Evolutionary conservation across 2,329 filamentous ascomycete species (phyloP).

Genomic region (Diaporthe australafricana): DNA sequence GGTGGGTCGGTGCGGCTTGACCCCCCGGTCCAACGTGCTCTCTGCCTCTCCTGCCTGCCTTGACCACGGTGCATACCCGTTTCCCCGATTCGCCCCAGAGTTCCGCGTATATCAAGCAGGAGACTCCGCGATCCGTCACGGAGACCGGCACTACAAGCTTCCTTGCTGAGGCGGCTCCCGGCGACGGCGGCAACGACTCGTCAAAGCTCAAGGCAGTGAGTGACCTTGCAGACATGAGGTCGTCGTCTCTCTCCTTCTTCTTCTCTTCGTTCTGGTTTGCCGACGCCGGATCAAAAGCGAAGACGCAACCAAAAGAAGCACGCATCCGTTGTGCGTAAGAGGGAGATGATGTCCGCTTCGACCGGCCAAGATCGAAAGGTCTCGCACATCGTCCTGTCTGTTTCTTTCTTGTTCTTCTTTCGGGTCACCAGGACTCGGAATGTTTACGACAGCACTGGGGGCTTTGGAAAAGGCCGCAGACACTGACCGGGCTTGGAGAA

Average conservation of each 20-base stretch:
- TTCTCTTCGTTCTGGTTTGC: too few species aligned
- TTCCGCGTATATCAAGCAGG: conserved; percentile 11
- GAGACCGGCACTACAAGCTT: conserved; percentile 18
- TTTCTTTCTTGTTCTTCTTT: too few species aligned
- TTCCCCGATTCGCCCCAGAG: conserved; percentile 31
- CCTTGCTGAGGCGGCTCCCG: conserved; percentile 40
- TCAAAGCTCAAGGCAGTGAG: conserved; percentile 72
- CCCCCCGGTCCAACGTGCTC: neutral
- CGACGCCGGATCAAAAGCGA: conserved; percentile 77
- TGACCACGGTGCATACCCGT: conserved; percentile 11
- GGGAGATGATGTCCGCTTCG: conserved; percentile 72
- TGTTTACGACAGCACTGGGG: conserved; percentile 68
- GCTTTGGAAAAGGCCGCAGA: too few species aligned
- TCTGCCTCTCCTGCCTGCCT: conserved; percentile 25
- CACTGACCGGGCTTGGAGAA: too few species aligned
- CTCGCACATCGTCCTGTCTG: conserved; percentile 62
- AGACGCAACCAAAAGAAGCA: conserved; percentile 85
- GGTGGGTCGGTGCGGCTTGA: too few species aligned
- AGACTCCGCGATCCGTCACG: conserved; percentile 43
- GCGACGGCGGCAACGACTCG: conserved; percentile 46
- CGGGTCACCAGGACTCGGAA: conserved; percentile 64
- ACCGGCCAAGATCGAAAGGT: conserved; percentile 75
- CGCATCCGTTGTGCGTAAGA: conserved; percentile 74
- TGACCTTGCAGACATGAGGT: too few species aligned
- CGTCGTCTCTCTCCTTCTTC: too few species aligned